These are phyloP conservation scores for Trypanosoma avium DNA, from an alignment of 208 protist genomes.

Conservation along the genomic window DNA sequence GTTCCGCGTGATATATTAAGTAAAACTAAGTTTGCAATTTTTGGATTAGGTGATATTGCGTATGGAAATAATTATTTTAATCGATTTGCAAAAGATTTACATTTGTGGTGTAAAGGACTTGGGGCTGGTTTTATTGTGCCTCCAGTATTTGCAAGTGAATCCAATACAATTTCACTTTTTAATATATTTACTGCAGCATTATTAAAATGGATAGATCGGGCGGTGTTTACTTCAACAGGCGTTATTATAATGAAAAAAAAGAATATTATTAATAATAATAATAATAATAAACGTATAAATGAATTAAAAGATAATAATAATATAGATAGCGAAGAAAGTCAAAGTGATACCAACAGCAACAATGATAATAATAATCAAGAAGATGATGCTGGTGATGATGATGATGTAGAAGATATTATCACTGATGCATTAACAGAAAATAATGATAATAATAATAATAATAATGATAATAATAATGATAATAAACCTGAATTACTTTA, in stretches of 20 bases:
- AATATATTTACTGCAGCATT: constrained; percentile 55
- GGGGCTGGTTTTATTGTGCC: constrained; percentile 73
- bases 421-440: constrained; percentile 43
- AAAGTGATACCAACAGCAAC: constrained; percentile 28
- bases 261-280: background rate
- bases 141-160: constrained; percentile 78
- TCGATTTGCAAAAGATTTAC: constrained; percentile 70
- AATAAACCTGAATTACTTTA: constrained; percentile 85
- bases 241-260: constrained; percentile 18
- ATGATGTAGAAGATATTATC: constrained; percentile 75
- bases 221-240: constrained; percentile 46
- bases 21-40: constrained; percentile 72
- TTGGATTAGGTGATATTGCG: constrained; percentile 86
- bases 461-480: constrained; percentile 21
- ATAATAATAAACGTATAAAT: constrained; percentile 23
- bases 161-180: constrained; percentile 51
- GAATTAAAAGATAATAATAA: constrained; percentile 4
- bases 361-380: constrained; percentile 30
- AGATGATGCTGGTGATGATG: constrained; percentile 34
- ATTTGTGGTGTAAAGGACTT: constrained; percentile 68
- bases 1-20: constrained; percentile 60
- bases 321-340: constrained; percentile 3
- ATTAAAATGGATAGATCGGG: constrained; percentile 62
- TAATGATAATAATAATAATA: constrained; percentile 25
- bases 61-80: constrained; percentile 84